Conservation (phyloP, 169 alveolate genomes). For the Plasmodium blacklocki region DNA sequence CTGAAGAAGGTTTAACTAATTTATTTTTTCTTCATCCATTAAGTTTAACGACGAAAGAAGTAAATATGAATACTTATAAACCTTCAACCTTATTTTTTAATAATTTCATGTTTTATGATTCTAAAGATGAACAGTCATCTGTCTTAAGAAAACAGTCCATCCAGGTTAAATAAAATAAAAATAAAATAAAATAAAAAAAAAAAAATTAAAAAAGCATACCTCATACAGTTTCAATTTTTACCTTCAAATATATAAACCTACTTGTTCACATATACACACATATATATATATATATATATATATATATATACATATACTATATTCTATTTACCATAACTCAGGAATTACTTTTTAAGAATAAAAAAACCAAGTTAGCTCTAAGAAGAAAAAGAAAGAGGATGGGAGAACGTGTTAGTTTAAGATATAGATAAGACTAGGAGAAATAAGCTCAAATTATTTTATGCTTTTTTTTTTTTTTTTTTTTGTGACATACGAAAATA, state of each 20-base stretch:
- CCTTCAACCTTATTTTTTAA: too few species aligned
- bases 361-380: conserved; percentile 69
- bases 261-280: not conserved
- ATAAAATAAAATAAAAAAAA: too few species aligned
- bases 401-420: conserved; percentile 76
- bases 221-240: too few species aligned
- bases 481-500: not conserved
- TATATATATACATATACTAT: not conserved
- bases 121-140: too few species aligned
- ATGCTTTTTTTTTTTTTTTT: conserved; percentile 7
- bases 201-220: too few species aligned
- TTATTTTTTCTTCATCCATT: too few species aligned
- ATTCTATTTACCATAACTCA: conserved; percentile 22
- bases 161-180: too few species aligned
- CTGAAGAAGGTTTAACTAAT: too few species aligned
- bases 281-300: not conserved
- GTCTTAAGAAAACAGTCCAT: too few species aligned
- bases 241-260: not conserved
- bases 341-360: conserved; percentile 65
- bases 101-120: too few species aligned
- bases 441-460: not conserved
- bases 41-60: too few species aligned
- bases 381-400: conserved; percentile 76
- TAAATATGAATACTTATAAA: too few species aligned
- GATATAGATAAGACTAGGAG: conserved; percentile 43